A percentile compares a stretch with the other conserved stretches of the same genome.
Evolutionary conservation across 306 rosid genomes (phyloP).

Genomic region (Mimosa pudica): DNA sequence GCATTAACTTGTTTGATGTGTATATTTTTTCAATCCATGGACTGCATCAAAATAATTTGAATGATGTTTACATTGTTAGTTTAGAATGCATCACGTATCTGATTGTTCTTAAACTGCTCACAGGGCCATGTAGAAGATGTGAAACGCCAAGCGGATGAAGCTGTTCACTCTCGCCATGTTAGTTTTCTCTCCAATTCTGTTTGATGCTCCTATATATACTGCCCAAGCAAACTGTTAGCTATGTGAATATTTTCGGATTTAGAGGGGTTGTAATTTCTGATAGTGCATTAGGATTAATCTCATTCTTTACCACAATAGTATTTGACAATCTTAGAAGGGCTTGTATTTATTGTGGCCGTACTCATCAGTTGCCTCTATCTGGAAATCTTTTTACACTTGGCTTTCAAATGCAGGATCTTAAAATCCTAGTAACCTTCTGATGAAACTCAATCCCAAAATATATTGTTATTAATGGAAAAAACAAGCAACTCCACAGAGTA

Average conservation of each 20-base stretch:
- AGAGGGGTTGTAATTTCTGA: background rate
- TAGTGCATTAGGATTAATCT: background rate
- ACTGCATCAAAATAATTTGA: slow-evolving; percentile 16
- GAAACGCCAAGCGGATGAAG: slow-evolving; percentile 89
- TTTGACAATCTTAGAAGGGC: slow-evolving; percentile 19
- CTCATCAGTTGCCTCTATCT: slow-evolving; percentile 17
- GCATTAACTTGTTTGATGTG: background rate
- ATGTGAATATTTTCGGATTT: background rate
- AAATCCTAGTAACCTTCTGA: slow-evolving; percentile 13
- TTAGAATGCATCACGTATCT: slow-evolving; percentile 16
- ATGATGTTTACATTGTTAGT: background rate
- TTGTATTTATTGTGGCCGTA: slow-evolving; percentile 16
- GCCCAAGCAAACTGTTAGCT: background rate
- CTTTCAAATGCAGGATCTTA: slow-evolving; percentile 12
- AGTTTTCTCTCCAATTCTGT: slow-evolving; percentile 48
- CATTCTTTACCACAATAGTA: background rate
- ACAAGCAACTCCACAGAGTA: too few species aligned
- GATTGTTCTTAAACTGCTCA: slow-evolving; percentile 42
- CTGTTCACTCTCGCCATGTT: slow-evolving; percentile 89
- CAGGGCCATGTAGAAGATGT: slow-evolving; percentile 93
- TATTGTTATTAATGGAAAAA: too few species aligned
- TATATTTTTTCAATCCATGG: background rate
- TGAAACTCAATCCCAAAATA: too few species aligned
- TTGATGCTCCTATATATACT: slow-evolving; percentile 12
- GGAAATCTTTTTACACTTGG: slow-evolving; percentile 21